A percentile compares a stretch with the other conserved stretches of the same genome.
phyloP scores from a whole-genome alignment of 345 rosid species.

The Eucalyptus erythrocorys region DNA sequence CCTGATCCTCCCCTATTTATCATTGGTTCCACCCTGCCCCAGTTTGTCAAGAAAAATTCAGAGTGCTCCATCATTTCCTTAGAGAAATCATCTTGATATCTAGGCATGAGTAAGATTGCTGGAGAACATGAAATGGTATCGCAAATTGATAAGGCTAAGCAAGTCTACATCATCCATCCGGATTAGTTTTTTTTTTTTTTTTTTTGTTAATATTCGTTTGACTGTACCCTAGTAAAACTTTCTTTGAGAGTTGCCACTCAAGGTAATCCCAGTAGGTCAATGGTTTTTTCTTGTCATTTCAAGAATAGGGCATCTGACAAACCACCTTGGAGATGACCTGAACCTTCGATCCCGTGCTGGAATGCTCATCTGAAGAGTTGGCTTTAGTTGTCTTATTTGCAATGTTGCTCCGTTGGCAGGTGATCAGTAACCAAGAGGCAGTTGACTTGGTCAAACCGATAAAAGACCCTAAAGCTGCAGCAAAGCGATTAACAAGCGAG shows the following conservation, averaged over 20 bases:
- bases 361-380: neutral
- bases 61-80: neutral
- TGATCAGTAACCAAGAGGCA: conserved; percentile 6
- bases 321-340: neutral
- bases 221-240: neutral
- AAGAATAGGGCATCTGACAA: neutral
- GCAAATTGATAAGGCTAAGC: neutral
- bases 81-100: neutral
- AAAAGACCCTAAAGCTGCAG: conserved; percentile 2
- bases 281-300: neutral
- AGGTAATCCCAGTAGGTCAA: neutral
- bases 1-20: neutral
- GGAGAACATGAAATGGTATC: neutral
- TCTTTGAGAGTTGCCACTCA: neutral
- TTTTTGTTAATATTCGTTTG: neutral
- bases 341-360: neutral
- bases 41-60: neutral
- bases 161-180: neutral
- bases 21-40: neutral
- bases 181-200: neutral
- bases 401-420: neutral
- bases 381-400: neutral
- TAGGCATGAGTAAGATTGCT: neutral
- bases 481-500: conserved; percentile 2
- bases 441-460: conserved; percentile 1